Evolutionary conservation across 805 yeast genomes (phyloP), one percentile per base, ranked within the genome.

Genomic region (Ogataea minuta): DNA sequence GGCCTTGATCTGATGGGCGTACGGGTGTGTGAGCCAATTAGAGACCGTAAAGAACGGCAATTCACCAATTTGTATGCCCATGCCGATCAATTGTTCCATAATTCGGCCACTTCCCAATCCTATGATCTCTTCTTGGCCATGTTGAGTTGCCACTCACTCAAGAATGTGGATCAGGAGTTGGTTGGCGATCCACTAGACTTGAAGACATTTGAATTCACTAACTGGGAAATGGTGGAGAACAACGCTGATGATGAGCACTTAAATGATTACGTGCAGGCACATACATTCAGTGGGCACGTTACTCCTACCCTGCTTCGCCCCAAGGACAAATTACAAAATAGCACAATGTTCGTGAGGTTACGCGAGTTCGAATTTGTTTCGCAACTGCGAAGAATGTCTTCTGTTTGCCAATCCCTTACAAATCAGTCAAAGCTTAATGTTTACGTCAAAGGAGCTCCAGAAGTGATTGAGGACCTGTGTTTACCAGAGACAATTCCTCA

Each of bases 391-490:
- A 71, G 99, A 54, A 91, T 91, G 96, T 81, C 93, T 36, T 96
- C 89, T 0, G 60, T 91, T 36, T 79, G 81, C 11, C 74, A 76
- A 42, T 67, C 70, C 2, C 64, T 62, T 27, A 52, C 60, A 21
- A 68, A 67, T 14, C 50, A 54, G 11, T 32, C 43, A 4, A 27
- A 39, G 6, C 26, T 53, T n/a, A 60, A 66, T 14, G 76, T 80
- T 0, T 82, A 77, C 57, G 88, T 93, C 9, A 93, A 93, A 57
- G 99, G 99, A 34, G 99, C 99, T 0, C 99, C 99, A 0, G 99
- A 93, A 58, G 86, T 90, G 9, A 85, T 93, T 72, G 68, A 74
- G 21, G 81, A 78, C 12, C 77, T 93, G 21, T 93, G 99, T 63
- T 65, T 68, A 11, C 77, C 82, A 1, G 77, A 73, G 13, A 67